Evolutionary conservation across 2,329 filamentous ascomycete species (phyloP), one percentile per base, ranked within the genome.

Genomic region (Penicillium sp.): DNA sequence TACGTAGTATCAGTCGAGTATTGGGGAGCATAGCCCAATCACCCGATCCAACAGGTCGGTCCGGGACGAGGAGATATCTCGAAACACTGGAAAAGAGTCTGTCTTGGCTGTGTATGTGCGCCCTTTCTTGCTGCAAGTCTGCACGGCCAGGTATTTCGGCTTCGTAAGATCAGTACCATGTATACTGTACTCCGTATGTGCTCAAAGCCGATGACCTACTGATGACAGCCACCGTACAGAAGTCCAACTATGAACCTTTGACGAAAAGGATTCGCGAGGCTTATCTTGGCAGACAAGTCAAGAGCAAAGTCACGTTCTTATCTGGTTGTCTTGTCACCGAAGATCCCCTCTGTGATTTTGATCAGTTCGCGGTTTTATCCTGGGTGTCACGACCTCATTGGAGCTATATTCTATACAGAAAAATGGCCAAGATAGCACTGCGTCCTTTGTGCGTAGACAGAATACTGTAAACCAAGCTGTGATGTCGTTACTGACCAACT

Each of bases 11-110:
- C 35, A 51, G 22, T 51, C 46, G 49, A 35, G 22, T 33, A 26
- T 43, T 55, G 59, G 45, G 51, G 49, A 43, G 48, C 28, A 53
- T 14, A 55, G 35, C 19, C 53, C 62, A 57, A 61, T 60, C 60
- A 46, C 26, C 57, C 57, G 60, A 56, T 55, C 60, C 57, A 56
- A 28, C 26, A 22, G 22, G 28, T 11, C 35, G 46, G 46, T 51
- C 46, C 28, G n/a, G 46, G 46, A 51, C 10, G 46, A 51, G 43
- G 59, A 61, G 45, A 51, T 46, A 59, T 61, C 51, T 59, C 59
- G 52, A 61, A 59, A 52, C 42, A 35, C 30, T 13, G 19, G 19
- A 22, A 33, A 35, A 51, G 16, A 51, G 16, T 30, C 46, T 35
- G 46, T 10, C 30, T 35, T 49, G 28, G 46, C 28, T 33, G 33